Conservation (phyloP, 2,329 filamentous ascomycete species). For the Elsinoe australis region DNA sequence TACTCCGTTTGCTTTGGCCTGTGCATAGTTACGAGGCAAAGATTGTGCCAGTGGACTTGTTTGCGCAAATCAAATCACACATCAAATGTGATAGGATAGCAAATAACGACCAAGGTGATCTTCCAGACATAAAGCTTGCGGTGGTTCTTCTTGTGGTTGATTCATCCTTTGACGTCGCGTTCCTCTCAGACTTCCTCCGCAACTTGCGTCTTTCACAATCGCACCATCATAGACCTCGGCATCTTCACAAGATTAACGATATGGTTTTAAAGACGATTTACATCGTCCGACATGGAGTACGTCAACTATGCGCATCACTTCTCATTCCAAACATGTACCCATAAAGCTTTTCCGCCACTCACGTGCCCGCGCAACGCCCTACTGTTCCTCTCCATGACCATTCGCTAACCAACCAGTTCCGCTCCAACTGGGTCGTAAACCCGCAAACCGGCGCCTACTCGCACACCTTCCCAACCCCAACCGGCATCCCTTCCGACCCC, state of each 20-base stretch:
- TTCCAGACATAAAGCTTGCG: too few species aligned
- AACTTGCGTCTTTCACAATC: too few species aligned
- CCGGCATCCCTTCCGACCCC: conserved; percentile 80
- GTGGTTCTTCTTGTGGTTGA: not conserved
- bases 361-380: not conserved
- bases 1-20: not conserved
- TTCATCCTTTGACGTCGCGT: conserved; percentile 1
- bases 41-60: too few species aligned
- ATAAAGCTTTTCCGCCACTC: not conserved
- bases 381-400: conserved; percentile 1
- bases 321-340: not conserved
- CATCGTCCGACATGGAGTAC: conserved; percentile 44
- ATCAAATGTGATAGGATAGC: too few species aligned
- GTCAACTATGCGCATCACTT: too few species aligned
- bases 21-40: too few species aligned
- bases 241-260: not conserved
- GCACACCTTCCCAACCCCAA: conserved; percentile 67
- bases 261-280: conserved; percentile 43
- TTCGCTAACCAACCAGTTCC: conserved; percentile 54
- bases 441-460: conserved; percentile 70
- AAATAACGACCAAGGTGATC: too few species aligned
- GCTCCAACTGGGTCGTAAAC: conserved; percentile 83
- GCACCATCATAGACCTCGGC: conserved; percentile 12
- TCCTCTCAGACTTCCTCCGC: conserved; percentile 19
- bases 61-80: too few species aligned